Base-by-base conservation (phyloP, 495 filamentous ascomycete species). In the Friedmanniomyces endolithicus region DNA sequence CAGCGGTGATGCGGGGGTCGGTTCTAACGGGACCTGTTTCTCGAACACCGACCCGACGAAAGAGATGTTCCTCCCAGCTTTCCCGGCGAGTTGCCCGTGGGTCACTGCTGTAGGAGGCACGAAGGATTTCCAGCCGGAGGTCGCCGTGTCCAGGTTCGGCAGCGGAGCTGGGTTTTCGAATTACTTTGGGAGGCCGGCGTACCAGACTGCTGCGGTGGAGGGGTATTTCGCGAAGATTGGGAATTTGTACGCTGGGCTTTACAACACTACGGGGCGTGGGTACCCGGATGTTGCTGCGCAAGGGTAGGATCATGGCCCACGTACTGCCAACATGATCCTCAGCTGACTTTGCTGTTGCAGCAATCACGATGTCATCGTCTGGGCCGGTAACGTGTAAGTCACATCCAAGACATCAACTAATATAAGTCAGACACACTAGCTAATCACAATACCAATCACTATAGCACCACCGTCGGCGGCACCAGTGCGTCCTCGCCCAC, bases 241-340 rank as follows among this genome's bases (percentile, higher is more conserved):
- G 14, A 61, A 51, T 19, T n/a, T 37, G 11, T 67, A 65, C 58
- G 53, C 62, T 39, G 65, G 64, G n/a, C 56, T 70, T 8, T 71
- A 69, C 58, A 70, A 70, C 57, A 57, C 55, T 14, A 29, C 52
- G 49, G 69, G 69, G 44, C 67, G 68, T 41, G 69, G 19, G 1
- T 69, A 69, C 47, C 69, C 69, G 7, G 69, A 70, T 48, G 55
- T 70, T 51, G 56, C 67, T 6, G 68, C 67, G 20, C 68, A 71
- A 51, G 63, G 62, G 24, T 56, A 62, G 17, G 24, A 41, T 41
- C 19, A 41, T n/a, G 6, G 39, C 12, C 24, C 6, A 4, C 6
- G 4, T 14, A 22, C 8, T 8, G 11, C 20, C 11, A 45, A 45
- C 44, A 19, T 3, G 16, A 16, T 14, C 6, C 11, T 16, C 2